These are phyloP conservation scores for Podila verticillata DNA, from an alignment of 192 early-diverging fungal genomes.

Conservation along the genomic window DNA sequence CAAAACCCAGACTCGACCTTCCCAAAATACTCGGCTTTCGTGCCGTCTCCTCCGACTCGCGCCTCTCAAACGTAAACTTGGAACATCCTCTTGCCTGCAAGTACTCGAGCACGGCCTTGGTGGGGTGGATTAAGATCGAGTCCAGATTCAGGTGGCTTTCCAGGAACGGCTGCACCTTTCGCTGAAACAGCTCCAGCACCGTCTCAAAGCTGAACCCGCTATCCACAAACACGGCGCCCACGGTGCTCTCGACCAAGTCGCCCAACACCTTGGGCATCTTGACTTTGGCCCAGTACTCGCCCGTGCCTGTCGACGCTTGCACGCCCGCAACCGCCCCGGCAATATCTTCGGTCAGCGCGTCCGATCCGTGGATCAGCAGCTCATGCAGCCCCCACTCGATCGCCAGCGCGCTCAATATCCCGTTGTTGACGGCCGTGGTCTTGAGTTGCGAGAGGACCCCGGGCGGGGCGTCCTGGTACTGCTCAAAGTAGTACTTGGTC, in stretches of 20 bases:
- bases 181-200: slow-evolving; percentile 23
- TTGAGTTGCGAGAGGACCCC: slow-evolving; percentile 81
- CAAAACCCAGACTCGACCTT: not conserved
- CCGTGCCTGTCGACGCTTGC: not conserved
- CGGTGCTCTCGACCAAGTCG: slow-evolving; percentile 85
- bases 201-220: slow-evolving; percentile 59
- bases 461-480: slow-evolving; percentile 71
- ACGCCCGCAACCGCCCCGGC: not conserved
- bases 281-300: slow-evolving; percentile 81
- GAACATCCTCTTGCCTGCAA: slow-evolving; percentile 58
- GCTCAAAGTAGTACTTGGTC: slow-evolving; percentile 74
- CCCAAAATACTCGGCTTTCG: not conserved
- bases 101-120: slow-evolving; percentile 40
- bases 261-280: slow-evolving; percentile 87
- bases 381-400: slow-evolving; percentile 70
- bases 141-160: slow-evolving; percentile 55
- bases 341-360: not conserved
- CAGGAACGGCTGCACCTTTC: slow-evolving; percentile 50
- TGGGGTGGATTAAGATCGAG: slow-evolving; percentile 57
- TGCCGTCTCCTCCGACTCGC: not conserved
- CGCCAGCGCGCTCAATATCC: slow-evolving; percentile 79
- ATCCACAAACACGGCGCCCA: slow-evolving; percentile 89
- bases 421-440: slow-evolving; percentile 86
- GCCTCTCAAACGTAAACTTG: slow-evolving; percentile 7
- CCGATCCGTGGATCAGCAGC: slow-evolving; percentile 53